Percentiles rank a stretch among this genome's conserved stretches.
These are phyloP conservation scores for Lecanicillium sp. DNA, from an alignment of 2,329 filamentous ascomycete species.

Conservation along the genomic window DNA sequence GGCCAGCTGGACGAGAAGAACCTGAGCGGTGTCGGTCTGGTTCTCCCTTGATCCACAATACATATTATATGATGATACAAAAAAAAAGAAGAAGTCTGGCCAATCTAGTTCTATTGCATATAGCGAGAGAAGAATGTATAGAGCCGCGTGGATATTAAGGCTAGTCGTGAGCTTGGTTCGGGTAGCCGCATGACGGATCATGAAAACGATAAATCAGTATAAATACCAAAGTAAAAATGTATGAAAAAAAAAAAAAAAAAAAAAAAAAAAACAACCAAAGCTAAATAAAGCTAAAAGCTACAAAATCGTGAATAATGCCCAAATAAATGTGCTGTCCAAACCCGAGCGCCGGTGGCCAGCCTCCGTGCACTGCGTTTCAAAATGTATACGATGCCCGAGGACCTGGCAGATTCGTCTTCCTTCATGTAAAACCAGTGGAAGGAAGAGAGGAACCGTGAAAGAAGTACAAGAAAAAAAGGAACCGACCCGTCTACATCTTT, in stretches of 20 bases:
- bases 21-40: slow-evolving; percentile 82
- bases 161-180: too few species aligned
- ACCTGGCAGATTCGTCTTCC: too few species aligned
- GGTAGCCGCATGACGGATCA: neutral
- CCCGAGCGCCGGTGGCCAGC: neutral
- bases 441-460: neutral
- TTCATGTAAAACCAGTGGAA: neutral
- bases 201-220: neutral
- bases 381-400: neutral
- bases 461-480: neutral
- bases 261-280: neutral
- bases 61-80: too few species aligned
- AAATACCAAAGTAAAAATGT: neutral
- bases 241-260: neutral
- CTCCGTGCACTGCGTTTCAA: too few species aligned
- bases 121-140: too few species aligned
- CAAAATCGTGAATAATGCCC: neutral
- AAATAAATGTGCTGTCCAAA: neutral
- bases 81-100: too few species aligned
- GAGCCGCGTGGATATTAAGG: too few species aligned
- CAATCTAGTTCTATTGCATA: too few species aligned
- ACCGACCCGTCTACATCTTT: neutral
- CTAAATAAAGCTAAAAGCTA: neutral
- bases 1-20: slow-evolving; percentile 72
- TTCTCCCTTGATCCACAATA: slow-evolving; percentile 53